Evolutionary conservation across 176 grass and related monocot genomes (phyloP), one percentile per base, ranked within the genome.

Genomic region (Carex pumila): DNA sequence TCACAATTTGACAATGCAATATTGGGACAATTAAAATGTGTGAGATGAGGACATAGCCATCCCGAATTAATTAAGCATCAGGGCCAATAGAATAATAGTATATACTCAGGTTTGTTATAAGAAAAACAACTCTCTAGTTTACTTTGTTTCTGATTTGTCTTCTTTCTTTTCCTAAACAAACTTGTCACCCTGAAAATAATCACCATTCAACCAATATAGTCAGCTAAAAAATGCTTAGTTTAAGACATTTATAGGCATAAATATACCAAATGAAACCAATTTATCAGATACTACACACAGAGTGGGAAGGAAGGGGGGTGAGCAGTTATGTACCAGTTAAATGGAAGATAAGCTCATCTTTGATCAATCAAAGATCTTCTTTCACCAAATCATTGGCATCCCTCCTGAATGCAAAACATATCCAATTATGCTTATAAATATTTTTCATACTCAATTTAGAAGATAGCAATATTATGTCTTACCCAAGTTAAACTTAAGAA

Each of bases 401-500:
- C 30, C 36, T 64, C 79, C 79, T 81, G 61, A 34, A 45, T 63
- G 79, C n/a, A 81, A 36, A 81, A 52, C 58, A 64, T 65, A 4
- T 12, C 18, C 36, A 41, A 65, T 81, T 30, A 81, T 41, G 43
- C 54, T 81, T n/a, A 18, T 80, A 7, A 81, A 81, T 81, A 63
- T 2, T 81, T 65, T 25, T 52, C 17, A 65, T 45, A 81, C 21
- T 65, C 61, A 81, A 81, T 65, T 43, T 12, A 59, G 30, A 80
- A 80, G 53, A 80, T 60, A 45, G 61, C 14, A 52, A 14, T 62
- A 14, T 64, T 62, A 45, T 10, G 6, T 81, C 79, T 81, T 81
- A 81, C 79, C 79, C 60, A 65, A 64, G 43, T 61, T 52, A 81
- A 65, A 65, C 41, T 81, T 65, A 47, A 63, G 79, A 81, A 81